Evolutionary conservation across 495 filamentous ascomycete genomes (phyloP).

Genomic region (Aspergillus ostianus): DNA sequence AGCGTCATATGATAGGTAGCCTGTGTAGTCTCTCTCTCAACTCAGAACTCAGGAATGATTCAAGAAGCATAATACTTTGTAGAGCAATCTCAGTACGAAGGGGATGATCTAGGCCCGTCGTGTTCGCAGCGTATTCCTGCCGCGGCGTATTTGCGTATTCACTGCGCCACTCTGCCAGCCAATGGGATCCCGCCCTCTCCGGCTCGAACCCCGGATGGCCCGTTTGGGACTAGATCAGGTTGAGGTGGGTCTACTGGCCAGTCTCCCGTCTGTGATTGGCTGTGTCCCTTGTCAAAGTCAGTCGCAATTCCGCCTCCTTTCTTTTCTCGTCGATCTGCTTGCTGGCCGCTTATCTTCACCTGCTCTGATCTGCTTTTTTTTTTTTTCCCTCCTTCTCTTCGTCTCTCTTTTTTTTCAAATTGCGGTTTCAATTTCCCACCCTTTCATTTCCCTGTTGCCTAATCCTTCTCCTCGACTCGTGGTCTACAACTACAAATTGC

Average conservation of each 20-base stretch:
- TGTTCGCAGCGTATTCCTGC: background rate
- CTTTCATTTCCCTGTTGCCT: conserved; percentile 8
- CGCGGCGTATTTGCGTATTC: background rate
- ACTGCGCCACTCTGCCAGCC: background rate
- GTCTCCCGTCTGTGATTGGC: conserved; percentile 16
- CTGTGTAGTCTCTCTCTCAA: too few species aligned
- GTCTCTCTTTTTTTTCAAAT: conserved; percentile 8
- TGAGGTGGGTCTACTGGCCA: conserved; percentile 13
- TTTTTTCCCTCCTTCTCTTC: conserved; percentile 15
- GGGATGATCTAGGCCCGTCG: background rate
- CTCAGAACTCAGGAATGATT: too few species aligned
- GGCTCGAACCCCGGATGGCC: conserved; percentile 11
- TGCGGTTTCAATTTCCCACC: conserved; percentile 5
- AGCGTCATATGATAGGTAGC: too few species aligned
- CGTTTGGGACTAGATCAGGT: conserved; percentile 7
- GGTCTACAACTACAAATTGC: background rate
- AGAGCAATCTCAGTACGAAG: too few species aligned
- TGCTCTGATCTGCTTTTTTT: conserved; percentile 12
- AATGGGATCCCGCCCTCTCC: conserved; percentile 4
- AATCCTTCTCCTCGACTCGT: background rate
- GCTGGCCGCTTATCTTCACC: conserved; percentile 17
- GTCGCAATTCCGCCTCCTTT: conserved; percentile 26
- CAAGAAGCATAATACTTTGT: too few species aligned
- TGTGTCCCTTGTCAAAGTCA: conserved; percentile 23
- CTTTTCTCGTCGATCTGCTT: conserved; percentile 16